These are phyloP conservation scores for Austropuccinia psidii DNA, from an alignment of 1,284 basidiomycete species.

Conservation along the genomic window DNA sequence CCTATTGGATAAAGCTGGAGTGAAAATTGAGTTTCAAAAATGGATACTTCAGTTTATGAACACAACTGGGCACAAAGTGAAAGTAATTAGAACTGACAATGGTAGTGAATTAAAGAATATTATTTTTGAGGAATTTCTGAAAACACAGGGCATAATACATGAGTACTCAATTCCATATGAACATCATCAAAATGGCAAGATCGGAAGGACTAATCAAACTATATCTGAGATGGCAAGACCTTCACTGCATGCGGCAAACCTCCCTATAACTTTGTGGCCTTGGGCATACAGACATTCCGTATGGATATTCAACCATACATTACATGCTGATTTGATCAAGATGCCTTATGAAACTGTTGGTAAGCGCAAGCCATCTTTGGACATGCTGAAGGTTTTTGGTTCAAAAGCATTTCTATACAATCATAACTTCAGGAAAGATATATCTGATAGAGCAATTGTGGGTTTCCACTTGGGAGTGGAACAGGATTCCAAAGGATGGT, in stretches of 20 bases:
- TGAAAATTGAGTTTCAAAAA: neutral
- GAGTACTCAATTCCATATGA: neutral
- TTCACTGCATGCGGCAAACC: neutral
- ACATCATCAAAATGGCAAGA: slow-evolving; percentile 7
- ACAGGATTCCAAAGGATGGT: no score
- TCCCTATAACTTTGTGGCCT: neutral
- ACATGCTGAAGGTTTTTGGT: neutral
- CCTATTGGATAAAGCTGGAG: neutral
- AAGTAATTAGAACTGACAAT: neutral
- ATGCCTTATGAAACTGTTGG: neutral
- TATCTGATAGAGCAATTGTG: no score
- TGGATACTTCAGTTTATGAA: neutral
- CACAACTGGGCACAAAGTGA: neutral
- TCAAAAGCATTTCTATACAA: neutral
- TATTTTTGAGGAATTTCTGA: neutral
- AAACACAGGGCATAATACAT: neutral
- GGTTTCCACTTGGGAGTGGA: no score
- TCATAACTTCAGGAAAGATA: no score
- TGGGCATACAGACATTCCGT: neutral
- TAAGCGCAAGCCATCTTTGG: no score
- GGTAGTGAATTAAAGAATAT: neutral
- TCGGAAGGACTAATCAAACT: neutral
- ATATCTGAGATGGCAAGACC: neutral
- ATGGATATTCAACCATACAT: neutral
- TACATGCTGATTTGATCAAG: neutral